Evolutionary conservation across 2,329 filamentous ascomycete genomes (phyloP), one percentile per base, ranked within the genome.

Genomic region (Curvularia hawaiiensis): DNA sequence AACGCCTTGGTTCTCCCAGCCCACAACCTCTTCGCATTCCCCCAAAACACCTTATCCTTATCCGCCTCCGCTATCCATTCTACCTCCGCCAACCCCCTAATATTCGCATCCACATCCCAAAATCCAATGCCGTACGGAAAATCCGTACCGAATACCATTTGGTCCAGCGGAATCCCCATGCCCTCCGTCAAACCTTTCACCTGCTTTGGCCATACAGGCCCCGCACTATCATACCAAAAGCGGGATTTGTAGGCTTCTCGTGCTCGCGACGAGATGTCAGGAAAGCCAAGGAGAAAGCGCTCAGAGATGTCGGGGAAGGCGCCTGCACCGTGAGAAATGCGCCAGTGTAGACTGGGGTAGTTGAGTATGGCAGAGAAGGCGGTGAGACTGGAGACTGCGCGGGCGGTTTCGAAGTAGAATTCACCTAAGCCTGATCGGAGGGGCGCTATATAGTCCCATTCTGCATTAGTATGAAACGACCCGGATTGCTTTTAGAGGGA

Each of bases 221-320:
- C 75, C 8, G 75, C 75, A 26, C 66, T 74, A 51, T 78, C 75
- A 50, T 76, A 78, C 72, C 73, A 77, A 35, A 74, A 72, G 28
- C 73, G 64, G 2, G 59, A 56, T 38, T 66, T 70, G 54, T 72
- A 75, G 3, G 65, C 66, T 52, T 68, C 65, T n/a, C 67, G 61
- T 12, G 70, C 66, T 12, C 63, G 66, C 1, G 64, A 64, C 0
- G 73, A 58, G 7, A 68, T 65, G 0, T 63, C 49, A 0, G 72
- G 66, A 49, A 76, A 71, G 8, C 70, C 67, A 8, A 76, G 63
- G 8, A 77, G 49, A 44, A 76, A 76, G 18, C 74, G 68, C 49
- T 73, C 70, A 2, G 67, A 66, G 30, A 75, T 75, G 46, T 74
- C 72, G 0, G 74, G 72, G 43, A 76, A 76, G 2, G 72, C 72